These are phyloP conservation scores for Thelonectria blattea DNA, from an alignment of 2,329 filamentous ascomycete species.

Conservation along the genomic window DNA sequence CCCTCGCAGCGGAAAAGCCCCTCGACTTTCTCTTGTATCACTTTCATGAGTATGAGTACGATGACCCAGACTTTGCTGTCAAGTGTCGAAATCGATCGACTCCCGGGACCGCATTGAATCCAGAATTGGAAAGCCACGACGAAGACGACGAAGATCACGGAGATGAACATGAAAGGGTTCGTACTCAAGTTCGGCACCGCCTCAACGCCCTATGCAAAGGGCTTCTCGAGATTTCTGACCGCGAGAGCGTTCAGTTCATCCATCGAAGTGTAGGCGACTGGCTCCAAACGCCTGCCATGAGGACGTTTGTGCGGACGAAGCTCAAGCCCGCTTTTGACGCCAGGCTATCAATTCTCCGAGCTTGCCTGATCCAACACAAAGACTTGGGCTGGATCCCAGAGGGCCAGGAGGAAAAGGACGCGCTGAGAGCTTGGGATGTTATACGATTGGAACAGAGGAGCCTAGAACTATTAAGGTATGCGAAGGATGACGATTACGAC, in stretches of 20 bases:
- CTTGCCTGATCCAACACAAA: background rate
- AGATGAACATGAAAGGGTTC: too few species aligned
- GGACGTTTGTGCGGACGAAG: background rate
- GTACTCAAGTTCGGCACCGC: background rate
- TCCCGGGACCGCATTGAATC: too few species aligned
- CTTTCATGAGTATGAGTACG: slow-evolving; percentile 17
- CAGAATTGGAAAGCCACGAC: too few species aligned
- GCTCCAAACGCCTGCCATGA: background rate
- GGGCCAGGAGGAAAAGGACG: background rate
- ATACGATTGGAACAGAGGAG: too few species aligned
- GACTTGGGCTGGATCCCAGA: background rate
- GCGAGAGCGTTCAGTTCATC: background rate
- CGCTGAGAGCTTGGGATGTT: background rate
- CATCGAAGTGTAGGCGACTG: background rate
- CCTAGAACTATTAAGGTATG: too few species aligned
- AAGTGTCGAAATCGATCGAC: background rate
- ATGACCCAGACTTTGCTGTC: slow-evolving; percentile 9
- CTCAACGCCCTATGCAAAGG: background rate
- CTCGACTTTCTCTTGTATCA: background rate
- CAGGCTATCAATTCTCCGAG: background rate
- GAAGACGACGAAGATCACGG: too few species aligned
- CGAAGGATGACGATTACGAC: background rate
- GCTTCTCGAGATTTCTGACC: background rate
- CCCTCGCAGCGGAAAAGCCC: background rate
- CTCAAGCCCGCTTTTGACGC: background rate